Evolutionary conservation across 73 alveolate genomes (phyloP), one percentile per base, ranked within the genome.

Genomic region (Tetrahymena malaccensis): DNA sequence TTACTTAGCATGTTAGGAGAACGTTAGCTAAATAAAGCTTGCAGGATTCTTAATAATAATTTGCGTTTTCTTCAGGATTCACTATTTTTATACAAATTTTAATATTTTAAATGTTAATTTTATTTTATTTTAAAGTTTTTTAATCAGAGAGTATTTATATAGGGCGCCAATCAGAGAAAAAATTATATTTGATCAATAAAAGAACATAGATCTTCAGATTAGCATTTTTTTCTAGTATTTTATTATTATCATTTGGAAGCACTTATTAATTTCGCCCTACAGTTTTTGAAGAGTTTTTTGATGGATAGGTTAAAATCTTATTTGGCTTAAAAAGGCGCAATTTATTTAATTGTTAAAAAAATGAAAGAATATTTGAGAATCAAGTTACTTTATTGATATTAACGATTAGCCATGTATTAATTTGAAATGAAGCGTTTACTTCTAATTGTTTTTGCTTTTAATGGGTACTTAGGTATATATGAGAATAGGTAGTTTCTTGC

Each of bases 1-100:
- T 50, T 70, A 70, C 89, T 31, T 70, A 70, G 37, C 89, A 85
- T 38, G 97, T 95, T 25, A 95, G 93, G 83, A 95, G 95, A 5
- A 95, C 97, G 93, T 95, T 95, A 27, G 97, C 97, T 35, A 95
- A 55, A 85, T 95, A 95, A 19, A 95, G 94, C 83, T 94, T 95
- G 27, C 93, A 83, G 34, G 93, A 95, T 89, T 95, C 97, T 56
- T 95, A 85, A 37, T 95, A 95, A 27, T 95, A 95, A 56, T 95
- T 94, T 40, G 94, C 93, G 94, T 95, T 95, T 89, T 95, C 85
- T 43, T 95, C 97, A 70, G 89, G 89, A 31, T 70, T 70, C 89
- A 70, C 89, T 70, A 70, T 70, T 70, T 27, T 27, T 70, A 70
- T 33, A n/a, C 31, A 11, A 70, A 70, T 70, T 70, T 50, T 50